Conservation (phyloP, 1,284 basidiomycete species). For the Entoloma clypeatum region DNA sequence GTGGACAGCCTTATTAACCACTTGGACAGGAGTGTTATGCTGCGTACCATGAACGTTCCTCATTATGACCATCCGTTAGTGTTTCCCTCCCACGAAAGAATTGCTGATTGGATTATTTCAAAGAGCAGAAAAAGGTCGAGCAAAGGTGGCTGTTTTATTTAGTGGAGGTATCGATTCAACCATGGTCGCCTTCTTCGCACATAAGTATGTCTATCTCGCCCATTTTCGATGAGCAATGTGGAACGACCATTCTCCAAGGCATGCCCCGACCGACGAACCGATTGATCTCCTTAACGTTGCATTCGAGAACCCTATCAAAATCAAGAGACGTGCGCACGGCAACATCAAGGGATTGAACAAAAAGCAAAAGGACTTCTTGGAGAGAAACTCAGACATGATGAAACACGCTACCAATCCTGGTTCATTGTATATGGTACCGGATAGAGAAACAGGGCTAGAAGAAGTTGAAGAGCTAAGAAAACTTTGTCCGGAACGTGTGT, state of each 20-base stretch:
- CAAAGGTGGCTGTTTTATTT: slow-evolving; percentile 85
- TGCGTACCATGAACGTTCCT: slow-evolving; percentile 58
- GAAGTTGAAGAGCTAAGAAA: slow-evolving; percentile 73
- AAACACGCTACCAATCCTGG: slow-evolving; percentile 18
- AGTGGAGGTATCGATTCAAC: slow-evolving; percentile 97
- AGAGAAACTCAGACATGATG: slow-evolving; percentile 14
- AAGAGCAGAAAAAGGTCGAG: slow-evolving; percentile 29
- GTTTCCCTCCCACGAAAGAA: background rate
- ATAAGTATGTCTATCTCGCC: slow-evolving; percentile 45
- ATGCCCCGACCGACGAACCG: slow-evolving; percentile 68
- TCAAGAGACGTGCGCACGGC: slow-evolving; percentile 43
- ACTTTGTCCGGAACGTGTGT: slow-evolving; percentile 71
- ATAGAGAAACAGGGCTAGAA: slow-evolving; percentile 77
- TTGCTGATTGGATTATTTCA: slow-evolving; percentile 2
- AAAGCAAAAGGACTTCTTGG: slow-evolving; percentile 41
- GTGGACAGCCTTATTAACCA: slow-evolving; percentile 52
- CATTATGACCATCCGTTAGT: slow-evolving; percentile 32
- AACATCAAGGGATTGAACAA: slow-evolving; percentile 41
- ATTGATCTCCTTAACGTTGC: slow-evolving; percentile 96
- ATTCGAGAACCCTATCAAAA: slow-evolving; percentile 88
- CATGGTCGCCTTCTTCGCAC: slow-evolving; percentile 75
- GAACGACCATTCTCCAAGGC: slow-evolving; percentile 38
- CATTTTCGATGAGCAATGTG: background rate
- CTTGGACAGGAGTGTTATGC: slow-evolving; percentile 57
- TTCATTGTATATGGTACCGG: slow-evolving; percentile 73